Base-by-base conservation (phyloP, 2,329 filamentous ascomycete genomes). In the Colletotrichum siamense region DNA sequence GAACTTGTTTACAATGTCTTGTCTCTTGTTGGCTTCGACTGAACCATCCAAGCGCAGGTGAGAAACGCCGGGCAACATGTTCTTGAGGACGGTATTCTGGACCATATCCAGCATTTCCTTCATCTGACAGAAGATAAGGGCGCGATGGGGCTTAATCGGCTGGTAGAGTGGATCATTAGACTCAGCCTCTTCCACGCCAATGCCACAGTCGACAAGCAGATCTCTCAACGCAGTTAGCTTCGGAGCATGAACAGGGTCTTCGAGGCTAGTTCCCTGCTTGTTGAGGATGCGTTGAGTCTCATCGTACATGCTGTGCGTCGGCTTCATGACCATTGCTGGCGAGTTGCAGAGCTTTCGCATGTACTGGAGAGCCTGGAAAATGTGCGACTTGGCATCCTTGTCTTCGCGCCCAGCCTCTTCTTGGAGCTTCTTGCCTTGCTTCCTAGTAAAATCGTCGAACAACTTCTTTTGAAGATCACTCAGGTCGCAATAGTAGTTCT, bases 61-160 rank as follows among this genome's bases (percentile, higher is more conserved):
- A 49, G 98, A 97, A 8, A 98, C 96, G 0, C 94, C 95, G 2
- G 97, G 97, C n/a, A 99, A 90, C 86, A 99, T 90, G 81, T 94
- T 94, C 84, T 95, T 95, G 52, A 99, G 87, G 1, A 99, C 97
- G 74, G 96, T 96, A 81, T 94, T 95, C 83, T 99, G 96, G 4
- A 99, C 98, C 92, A 99, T 99, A 84, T 99, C 97, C 28, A 99
- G 90, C 98, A 99, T 99, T 85, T 99, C 97, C 86, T 99, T 99
- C 95, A 99, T 98, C 84, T 99, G 97, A 82, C 97, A 99, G 89
- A 99, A 99, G 79, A 99, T 94, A 32, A 99, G 91, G 1, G 97
- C 98, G 61, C 97, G 95, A 83, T 99, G 97, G 34, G 96, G 97
- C 77, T 97, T 98, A 83, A 99, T 98, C 55, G 96, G 98, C 84